These are phyloP conservation scores for Penicillium paxilli DNA, from an alignment of 495 filamentous ascomycete genomes.

Conservation along the genomic window DNA sequence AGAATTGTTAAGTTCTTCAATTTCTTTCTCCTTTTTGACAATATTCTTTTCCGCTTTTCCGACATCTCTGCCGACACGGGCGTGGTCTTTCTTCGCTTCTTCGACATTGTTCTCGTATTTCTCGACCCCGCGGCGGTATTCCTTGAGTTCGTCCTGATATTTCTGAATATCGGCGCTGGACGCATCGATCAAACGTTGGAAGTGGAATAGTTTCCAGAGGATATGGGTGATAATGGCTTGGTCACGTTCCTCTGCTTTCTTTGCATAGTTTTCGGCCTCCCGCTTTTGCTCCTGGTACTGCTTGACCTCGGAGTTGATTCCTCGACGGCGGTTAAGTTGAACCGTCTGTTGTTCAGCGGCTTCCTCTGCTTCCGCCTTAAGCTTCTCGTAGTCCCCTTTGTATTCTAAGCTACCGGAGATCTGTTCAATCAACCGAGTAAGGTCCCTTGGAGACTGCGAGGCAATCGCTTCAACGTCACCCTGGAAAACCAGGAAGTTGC, in stretches of 20 bases:
- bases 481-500: conserved; percentile 98
- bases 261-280: conserved; percentile 88
- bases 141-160: conserved; percentile 94
- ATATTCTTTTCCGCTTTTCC: conserved; percentile 79
- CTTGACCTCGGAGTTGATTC: conserved; percentile 97
- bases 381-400: conserved; percentile 89
- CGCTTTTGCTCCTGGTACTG: conserved; percentile 97
- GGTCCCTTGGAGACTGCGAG: conserved; percentile 85
- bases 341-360: conserved; percentile 85
- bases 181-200: conserved; percentile 88
- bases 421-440: conserved; percentile 95
- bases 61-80: conserved; percentile 75
- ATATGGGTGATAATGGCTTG: conserved; percentile 92
- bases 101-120: conserved; percentile 81
- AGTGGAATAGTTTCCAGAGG: conserved; percentile 95
- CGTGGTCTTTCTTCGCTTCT: conserved; percentile 82
- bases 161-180: conserved; percentile 89
- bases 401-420: conserved; percentile 95
- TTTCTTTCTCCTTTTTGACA: conserved; percentile 80
- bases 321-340: conserved; percentile 82
- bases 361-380: conserved; percentile 82
- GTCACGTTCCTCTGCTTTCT: conserved; percentile 85
- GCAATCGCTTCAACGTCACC: conserved; percentile 99
- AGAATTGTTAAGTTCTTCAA: conserved; percentile 81
- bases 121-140: conserved; percentile 83